Conservation (phyloP, 192 early-diverging fungal species). For the Backusella westeae region DNA sequence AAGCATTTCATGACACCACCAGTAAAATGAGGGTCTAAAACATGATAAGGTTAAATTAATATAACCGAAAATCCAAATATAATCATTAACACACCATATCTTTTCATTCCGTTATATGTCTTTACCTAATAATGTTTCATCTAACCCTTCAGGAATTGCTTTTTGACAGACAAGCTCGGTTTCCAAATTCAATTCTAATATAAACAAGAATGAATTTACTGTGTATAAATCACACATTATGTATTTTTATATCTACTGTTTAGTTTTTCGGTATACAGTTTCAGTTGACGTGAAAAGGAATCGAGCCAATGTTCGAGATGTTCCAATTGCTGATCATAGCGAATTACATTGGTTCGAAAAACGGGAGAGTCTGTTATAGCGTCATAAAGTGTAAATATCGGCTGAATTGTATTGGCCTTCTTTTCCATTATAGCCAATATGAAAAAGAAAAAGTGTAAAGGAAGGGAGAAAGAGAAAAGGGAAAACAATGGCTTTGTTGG, state of each 20-base stretch:
- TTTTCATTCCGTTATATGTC: constrained; percentile 2
- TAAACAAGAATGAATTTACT: not conserved
- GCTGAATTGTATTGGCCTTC: not conserved
- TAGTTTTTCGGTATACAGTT: constrained; percentile 38
- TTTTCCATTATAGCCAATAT: constrained; percentile 2
- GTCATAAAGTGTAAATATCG: constrained; percentile 42
- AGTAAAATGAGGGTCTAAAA: constrained; percentile 46
- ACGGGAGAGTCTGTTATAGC: constrained; percentile 53
- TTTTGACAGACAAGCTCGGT: constrained; percentile 33
- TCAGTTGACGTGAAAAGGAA: constrained; percentile 37
- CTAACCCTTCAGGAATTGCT: constrained; percentile 27
- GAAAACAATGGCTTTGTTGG: not conserved
- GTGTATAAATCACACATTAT: not conserved
- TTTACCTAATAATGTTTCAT: constrained; percentile 39
- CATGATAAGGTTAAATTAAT: constrained; percentile 3
- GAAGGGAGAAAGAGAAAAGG: not conserved
- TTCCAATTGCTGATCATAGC: constrained; percentile 59
- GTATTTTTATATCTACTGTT: constrained; percentile 31
- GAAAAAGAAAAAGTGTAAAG: not conserved
- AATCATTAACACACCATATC: not conserved
- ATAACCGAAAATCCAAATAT: not conserved
- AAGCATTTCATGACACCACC: constrained; percentile 46
- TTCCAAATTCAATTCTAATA: constrained; percentile 36
- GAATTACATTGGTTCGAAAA: constrained; percentile 48
- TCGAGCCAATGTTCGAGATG: constrained; percentile 54